Evolutionary conservation across 306 rosid species (phyloP), one percentile per base, ranked within the genome.

Genomic region (Dicorynia guianensis): DNA sequence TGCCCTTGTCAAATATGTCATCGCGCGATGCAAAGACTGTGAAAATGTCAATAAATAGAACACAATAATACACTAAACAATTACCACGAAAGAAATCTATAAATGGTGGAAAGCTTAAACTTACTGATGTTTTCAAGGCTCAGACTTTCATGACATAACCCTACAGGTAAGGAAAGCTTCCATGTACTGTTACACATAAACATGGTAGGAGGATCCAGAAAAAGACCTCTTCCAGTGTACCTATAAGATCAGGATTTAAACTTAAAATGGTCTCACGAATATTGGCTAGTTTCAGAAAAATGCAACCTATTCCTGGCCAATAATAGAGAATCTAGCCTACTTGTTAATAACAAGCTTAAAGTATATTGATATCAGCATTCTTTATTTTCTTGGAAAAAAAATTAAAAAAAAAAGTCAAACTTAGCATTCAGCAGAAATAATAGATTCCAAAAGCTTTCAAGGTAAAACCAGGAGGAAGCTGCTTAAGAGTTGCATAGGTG

Each of bases 191-290:
- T 81, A 82, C 70, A 72, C 88, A 95, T 75, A 80, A 81, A 90
- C 71, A 92, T 90, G 17, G 92, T 86, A 20, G 97, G 98, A 83
- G 98, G 97, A 44, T 87, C 94, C 76, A 95, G 78, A 82, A 95
- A 95, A 79, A 92, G 79, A 47, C 98, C 98, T 85, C 98, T 90
- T 85, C 98, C 98, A 56, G 93, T 86, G 76, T 95, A 90, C 98
- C 98, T 95, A 76, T 14, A 67, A 78, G 80, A 83, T 53, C 52
- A 82, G 34, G 38, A 78, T 65, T 57, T 75, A 83, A 71, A 69
- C 53, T 53, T 64, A 84, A 48, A 70, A 66, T 57, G 69, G 58
- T 42, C 63, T 48, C 59, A 44, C 18, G 79, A 81, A 38, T 36
- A 79, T 55, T 76, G 57, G 40, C 38, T 43, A 71, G 65, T 46